Evolutionary conservation across 2,329 filamentous ascomycete genomes (phyloP).

Genomic region (Scedosporium apiospermum): DNA sequence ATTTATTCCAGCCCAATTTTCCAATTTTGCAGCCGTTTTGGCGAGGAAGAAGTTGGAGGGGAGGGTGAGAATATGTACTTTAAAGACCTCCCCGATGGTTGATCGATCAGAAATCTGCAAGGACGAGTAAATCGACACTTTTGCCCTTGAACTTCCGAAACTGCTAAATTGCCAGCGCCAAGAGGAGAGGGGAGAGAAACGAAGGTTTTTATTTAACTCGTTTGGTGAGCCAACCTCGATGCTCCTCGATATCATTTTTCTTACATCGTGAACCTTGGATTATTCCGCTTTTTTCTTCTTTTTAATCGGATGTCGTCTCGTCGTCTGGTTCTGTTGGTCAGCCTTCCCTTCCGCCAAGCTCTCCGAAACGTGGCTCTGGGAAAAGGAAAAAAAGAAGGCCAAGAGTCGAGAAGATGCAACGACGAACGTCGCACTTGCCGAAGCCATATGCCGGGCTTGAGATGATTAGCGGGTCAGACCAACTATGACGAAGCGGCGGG

Average conservation of each 20-base stretch:
- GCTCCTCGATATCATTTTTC: background rate
- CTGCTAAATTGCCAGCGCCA: background rate
- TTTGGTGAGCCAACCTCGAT: background rate
- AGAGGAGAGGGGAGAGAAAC: background rate
- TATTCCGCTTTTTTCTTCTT: too few species aligned
- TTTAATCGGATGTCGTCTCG: background rate
- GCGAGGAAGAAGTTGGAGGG: background rate
- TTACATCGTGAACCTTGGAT: too few species aligned
- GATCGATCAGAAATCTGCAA: background rate
- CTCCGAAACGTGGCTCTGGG: background rate
- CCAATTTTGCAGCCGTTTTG: background rate
- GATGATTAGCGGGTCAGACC: too few species aligned
- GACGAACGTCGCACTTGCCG: background rate
- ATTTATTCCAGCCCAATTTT: background rate
- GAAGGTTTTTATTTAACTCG: background rate
- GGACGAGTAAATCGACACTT: background rate
- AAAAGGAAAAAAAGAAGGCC: background rate
- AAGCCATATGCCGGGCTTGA: too few species aligned
- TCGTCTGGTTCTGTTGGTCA: background rate
- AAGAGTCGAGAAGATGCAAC: background rate
- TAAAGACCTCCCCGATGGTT: too few species aligned
- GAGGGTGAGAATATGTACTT: too few species aligned
- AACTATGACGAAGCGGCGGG: too few species aligned
- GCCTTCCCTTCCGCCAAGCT: background rate
- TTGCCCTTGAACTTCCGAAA: background rate